Conservation (phyloP, 495 filamentous ascomycete genomes). For the Penicillium turbatum region DNA sequence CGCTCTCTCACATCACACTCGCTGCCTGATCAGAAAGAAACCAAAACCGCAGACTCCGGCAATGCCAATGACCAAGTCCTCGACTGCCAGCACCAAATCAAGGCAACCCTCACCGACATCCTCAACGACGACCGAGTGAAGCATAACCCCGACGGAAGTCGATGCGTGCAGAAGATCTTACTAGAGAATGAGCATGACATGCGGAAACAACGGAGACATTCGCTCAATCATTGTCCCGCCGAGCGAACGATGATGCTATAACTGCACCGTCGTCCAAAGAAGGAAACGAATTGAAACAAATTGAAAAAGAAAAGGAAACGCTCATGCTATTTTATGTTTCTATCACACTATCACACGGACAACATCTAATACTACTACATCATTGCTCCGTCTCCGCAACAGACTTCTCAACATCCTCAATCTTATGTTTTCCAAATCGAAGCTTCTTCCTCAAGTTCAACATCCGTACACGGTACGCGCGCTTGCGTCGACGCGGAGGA, state of each 20-base stretch:
- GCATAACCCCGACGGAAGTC: conserved; percentile 2
- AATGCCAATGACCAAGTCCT: background rate
- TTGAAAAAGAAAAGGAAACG: background rate
- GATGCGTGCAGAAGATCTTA: background rate
- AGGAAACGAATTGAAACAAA: background rate
- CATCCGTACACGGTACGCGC: conserved; percentile 1
- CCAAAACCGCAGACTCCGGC: background rate
- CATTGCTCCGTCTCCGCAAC: background rate
- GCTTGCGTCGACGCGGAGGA: conserved; percentile 13
- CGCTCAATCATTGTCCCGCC: background rate
- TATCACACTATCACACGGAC: background rate
- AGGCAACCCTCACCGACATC: conserved; percentile 8
- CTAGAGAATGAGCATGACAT: conserved; percentile 4
- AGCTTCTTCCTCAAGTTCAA: conserved; percentile 4
- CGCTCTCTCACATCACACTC: background rate
- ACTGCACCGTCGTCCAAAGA: background rate
- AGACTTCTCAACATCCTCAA: background rate
- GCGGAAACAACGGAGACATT: conserved; percentile 2
- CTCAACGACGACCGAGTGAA: conserved; percentile 9
- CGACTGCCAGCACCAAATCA: conserved; percentile 4
- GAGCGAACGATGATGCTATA: background rate
- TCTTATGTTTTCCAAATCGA: background rate
- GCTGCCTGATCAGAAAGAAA: background rate
- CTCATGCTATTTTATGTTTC: background rate
- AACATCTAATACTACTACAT: background rate